Base-by-base conservation (phyloP, 192 early-diverging fungal genomes). In the Phlyctochytrium arcticum region DNA sequence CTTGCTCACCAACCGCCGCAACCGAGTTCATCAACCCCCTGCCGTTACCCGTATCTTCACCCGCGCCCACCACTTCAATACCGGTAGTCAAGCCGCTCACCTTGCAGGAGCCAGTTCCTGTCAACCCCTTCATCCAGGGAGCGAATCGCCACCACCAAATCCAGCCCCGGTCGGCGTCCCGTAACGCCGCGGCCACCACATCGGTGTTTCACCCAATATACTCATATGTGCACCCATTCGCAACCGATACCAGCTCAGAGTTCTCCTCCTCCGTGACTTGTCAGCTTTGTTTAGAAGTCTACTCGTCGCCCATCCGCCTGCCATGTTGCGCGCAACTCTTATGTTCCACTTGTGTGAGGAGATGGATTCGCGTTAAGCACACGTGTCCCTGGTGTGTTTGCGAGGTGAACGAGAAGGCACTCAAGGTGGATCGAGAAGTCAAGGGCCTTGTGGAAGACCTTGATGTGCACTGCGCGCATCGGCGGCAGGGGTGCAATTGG, bases 161-260 rank as follows among this genome's bases (percentile, higher is more conserved):
- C 23, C 67, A 54, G 6, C 67, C 67, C 26, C 67, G 67, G 35
- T 46, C 15, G 6, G 66, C 57, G 0, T 68, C 67, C 24, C 58
- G 67, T 19, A 55, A 46, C 35, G 67, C 64, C 6, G 53, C 64
- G 27, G 54, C 54, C 24, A 57, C 54, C 5, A 47, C 64, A 0
- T 17, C 17, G 3, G 42, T 69, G 8, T 60, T 62, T 29, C 48
- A 36, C 5, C 57, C 29, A 29, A 36, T 26, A 23, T 69, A 69
- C 53, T 12, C 27, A 29, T 69, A 69, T 57, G 19, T 69, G 8
- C 67, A 69, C 54, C 67, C 67, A 4, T 69, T 69, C 29, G 67
- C 50, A 10, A 44, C 57, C 12, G 67, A 69, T 51, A 26, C 33
- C 49, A 44, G 42, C 42, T 69, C 67, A 15, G 29, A 17, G 10